Base-by-base conservation (phyloP, 306 rosid species). In the Argentina anserina region DNA sequence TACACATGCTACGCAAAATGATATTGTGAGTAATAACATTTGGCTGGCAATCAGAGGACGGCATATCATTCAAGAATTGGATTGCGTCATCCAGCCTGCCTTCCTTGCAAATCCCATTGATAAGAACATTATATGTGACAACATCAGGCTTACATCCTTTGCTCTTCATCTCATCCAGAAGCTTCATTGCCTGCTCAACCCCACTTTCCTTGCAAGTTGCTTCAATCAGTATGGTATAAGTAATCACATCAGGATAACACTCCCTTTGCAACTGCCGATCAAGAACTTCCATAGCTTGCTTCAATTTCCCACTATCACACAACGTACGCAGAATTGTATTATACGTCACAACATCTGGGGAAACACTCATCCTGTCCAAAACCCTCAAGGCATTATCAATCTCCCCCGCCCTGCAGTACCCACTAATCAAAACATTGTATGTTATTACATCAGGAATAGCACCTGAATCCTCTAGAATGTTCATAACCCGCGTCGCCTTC, bases 71-170 rank as follows among this genome's bases (percentile, higher is more conserved):
- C 80, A 91, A 84, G 67, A 95, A 87, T 69, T 82, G 59, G 59
- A 95, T 90, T 6, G 99, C 99, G 59, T 91, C 97, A 66, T 86
- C 92, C 85, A 95, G 79, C 75, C 93, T 73, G 49, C 96, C 97
- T 82, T 91, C 97, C 87, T 84, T 91, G 81, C 99, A 95, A 77
- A 95, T 88, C 78, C 93, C 97, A 66, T 91, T 87, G 72, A 90
- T 88, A 42, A 95, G 97, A 79, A 95, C 97, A 86, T 88, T 91
- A 62, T 75, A 91, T 15, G 99, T 95, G 47, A 91, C 93, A 6
- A 95, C 97, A 81, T 91, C 96, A 4, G 99, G 99, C 46, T 90
- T 88, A 77, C 97, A 95, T 42, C 97, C 97, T 81, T 77, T 88
- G 67, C 5, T 72, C 80, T 83, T 85, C 99, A 95, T 95, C 79